Evolutionary conservation across 768 basidiomycete species (phyloP).

Genomic region (Hebeloma cylindrosporum): DNA sequence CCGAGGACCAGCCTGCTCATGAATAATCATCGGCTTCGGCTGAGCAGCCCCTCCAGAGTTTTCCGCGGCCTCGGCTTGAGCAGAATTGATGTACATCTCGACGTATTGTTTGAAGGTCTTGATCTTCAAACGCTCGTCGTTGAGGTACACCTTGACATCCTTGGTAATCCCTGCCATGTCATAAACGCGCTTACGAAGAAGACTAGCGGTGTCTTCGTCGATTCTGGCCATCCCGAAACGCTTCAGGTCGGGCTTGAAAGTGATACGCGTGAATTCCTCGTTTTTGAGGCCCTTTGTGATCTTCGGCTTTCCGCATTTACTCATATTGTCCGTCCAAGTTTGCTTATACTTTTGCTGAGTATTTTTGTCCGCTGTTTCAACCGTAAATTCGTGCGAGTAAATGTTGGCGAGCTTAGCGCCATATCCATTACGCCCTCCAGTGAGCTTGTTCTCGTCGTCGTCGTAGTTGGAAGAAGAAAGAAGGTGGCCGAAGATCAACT

Average conservation of each 20-base stretch:
- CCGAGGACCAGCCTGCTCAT: constrained; percentile 75
- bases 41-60: constrained; percentile 78
- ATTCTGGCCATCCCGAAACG: constrained; percentile 92
- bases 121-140: constrained; percentile 88
- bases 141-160: constrained; percentile 90
- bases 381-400: constrained; percentile 93
- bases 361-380: constrained; percentile 93
- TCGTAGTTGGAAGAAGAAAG: constrained; percentile 96
- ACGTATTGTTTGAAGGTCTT: constrained; percentile 98
- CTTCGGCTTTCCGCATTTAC: constrained; percentile 81
- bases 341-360: constrained; percentile 90
- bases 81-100: constrained; percentile 86
- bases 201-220: constrained; percentile 86
- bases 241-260: constrained; percentile 88
- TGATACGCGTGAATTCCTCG: constrained; percentile 91
- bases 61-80: constrained; percentile 65
- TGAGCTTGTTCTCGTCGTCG: constrained; percentile 97
- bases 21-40: constrained; percentile 74
- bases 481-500: constrained; percentile 95
- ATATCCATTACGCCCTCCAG: constrained; percentile 97
- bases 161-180: constrained; percentile 96
- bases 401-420: constrained; percentile 99
- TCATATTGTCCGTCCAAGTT: constrained; percentile 94
- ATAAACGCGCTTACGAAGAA: constrained; percentile 92
- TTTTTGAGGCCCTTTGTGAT: constrained; percentile 87